These are phyloP conservation scores for Aspergillus luchuensis DNA, from an alignment of 2,329 filamentous ascomycete genomes.

Conservation along the genomic window DNA sequence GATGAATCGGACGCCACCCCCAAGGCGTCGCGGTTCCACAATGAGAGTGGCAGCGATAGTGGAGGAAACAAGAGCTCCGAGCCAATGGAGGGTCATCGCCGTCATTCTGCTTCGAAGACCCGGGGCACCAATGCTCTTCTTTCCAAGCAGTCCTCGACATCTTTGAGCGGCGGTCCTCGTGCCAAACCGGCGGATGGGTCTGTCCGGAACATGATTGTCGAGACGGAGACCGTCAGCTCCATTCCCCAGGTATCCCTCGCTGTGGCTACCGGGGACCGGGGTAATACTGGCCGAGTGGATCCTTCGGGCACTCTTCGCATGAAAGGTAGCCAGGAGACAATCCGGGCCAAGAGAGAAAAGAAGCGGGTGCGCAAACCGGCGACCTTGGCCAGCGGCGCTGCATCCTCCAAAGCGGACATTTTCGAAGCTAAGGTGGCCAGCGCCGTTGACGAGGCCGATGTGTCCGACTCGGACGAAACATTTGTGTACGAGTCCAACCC, in stretches of 20 bases:
- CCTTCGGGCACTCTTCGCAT: slow-evolving; percentile 71
- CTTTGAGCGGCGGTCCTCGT: slow-evolving; percentile 58
- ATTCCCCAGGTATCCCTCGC: slow-evolving; percentile 81
- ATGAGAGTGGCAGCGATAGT: slow-evolving; percentile 63
- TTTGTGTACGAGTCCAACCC: slow-evolving; percentile 99
- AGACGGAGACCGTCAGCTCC: slow-evolving; percentile 92
- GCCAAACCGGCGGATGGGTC: slow-evolving; percentile 73
- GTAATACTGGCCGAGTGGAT: slow-evolving; percentile 62
- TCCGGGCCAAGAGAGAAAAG: slow-evolving; percentile 90
- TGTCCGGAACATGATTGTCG: slow-evolving; percentile 89
- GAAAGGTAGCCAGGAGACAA: slow-evolving; percentile 93
- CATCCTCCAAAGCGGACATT: slow-evolving; percentile 93
- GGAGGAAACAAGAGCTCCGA: slow-evolving; percentile 47
- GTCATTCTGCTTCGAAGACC: slow-evolving; percentile 41
- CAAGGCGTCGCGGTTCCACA: slow-evolving; percentile 45
- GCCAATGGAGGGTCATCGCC: slow-evolving; percentile 40
- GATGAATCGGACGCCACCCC: slow-evolving; percentile 43
- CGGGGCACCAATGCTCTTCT: slow-evolving; percentile 56
- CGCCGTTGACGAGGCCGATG: slow-evolving; percentile 92
- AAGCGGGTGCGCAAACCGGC: slow-evolving; percentile 80
- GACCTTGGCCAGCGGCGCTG: slow-evolving; percentile 52
- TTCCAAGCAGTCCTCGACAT: slow-evolving; percentile 68
- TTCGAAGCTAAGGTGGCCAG: slow-evolving; percentile 97
- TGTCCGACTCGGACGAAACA: slow-evolving; percentile 95
- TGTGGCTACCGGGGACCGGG: slow-evolving; percentile 58